Evolutionary conservation across 768 basidiomycete genomes (phyloP).

Genomic region (Naganishia vaughanmartiniae): DNA sequence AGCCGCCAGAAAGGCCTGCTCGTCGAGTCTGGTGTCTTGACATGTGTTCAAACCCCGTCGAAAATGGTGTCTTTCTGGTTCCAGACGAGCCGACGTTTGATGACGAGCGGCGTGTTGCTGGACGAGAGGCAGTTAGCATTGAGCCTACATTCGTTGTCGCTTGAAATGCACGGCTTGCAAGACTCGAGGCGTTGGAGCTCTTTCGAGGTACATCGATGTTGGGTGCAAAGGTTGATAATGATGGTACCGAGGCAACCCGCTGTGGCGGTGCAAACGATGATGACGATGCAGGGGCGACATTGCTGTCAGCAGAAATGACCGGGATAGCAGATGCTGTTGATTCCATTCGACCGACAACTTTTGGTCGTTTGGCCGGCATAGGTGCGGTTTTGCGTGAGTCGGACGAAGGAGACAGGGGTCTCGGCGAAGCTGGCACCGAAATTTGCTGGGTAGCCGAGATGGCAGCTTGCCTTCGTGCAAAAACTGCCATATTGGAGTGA

Average conservation of each 20-base stretch:
- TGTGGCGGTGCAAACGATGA: slow-evolving; percentile 11
- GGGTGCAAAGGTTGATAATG: slow-evolving; percentile 18
- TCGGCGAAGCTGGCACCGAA: slow-evolving; percentile 7
- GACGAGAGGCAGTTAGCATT: slow-evolving; percentile 5
- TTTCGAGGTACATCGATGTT: slow-evolving; percentile 9
- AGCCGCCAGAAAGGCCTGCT: slow-evolving; percentile 19
- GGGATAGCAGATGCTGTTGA: slow-evolving; percentile 15
- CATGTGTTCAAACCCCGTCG: slow-evolving; percentile 23
- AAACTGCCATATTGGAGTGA: slow-evolving; percentile 11
- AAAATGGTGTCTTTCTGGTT: slow-evolving; percentile 1
- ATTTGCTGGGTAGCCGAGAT: slow-evolving; percentile 4
- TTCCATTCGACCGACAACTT: slow-evolving; percentile 22
- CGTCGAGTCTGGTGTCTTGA: slow-evolving; percentile 9
- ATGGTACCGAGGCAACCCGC: slow-evolving; percentile 16
- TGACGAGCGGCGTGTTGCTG: neutral
- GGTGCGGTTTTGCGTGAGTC: slow-evolving; percentile 5
- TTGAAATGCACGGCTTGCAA: slow-evolving; percentile 7
- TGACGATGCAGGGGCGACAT: neutral
- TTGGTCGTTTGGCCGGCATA: slow-evolving; percentile 10
- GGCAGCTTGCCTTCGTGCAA: slow-evolving; percentile 17
- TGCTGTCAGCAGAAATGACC: slow-evolving; percentile 4
- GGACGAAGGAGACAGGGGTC: neutral
- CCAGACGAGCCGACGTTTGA: neutral
- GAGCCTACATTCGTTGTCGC: slow-evolving; percentile 1
- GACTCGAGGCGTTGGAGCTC: neutral